These are phyloP conservation scores for Alopecurus myosuroides DNA, from an alignment of 176 grass and related monocot species.

Conservation along the genomic window DNA sequence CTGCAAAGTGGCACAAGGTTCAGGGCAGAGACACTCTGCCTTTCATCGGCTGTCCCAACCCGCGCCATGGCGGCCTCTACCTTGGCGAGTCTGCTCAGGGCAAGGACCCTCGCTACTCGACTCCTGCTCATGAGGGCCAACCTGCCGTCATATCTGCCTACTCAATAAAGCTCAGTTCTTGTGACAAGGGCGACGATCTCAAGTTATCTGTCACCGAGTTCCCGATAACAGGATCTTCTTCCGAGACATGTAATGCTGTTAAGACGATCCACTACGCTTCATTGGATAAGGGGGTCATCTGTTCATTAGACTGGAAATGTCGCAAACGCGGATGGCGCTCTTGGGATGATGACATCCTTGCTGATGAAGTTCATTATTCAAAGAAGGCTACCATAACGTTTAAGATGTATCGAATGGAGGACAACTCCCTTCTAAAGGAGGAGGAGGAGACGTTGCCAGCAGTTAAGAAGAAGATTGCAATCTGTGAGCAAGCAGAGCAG, in stretches of 20 bases:
- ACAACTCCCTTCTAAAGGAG: not conserved
- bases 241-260: not conserved
- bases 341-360: not conserved
- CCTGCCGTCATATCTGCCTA: not conserved
- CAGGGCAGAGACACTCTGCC: not conserved
- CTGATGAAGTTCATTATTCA: not conserved
- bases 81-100: not conserved
- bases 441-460: not conserved
- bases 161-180: not conserved
- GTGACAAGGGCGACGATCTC: not conserved
- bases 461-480: not conserved
- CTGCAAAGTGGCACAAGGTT: not conserved
- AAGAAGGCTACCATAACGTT: not conserved
- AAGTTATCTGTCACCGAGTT: not conserved
- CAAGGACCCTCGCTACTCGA: not conserved
- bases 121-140: not conserved
- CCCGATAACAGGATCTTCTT: not conserved
- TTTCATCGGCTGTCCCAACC: not conserved
- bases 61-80: not conserved
- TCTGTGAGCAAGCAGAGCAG: not conserved
- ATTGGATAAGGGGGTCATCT: not conserved
- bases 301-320: not conserved
- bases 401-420: not conserved
- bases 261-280: not conserved
- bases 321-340: not conserved